Percentiles rank a stretch among this genome's conserved stretches.
phyloP scores from a whole-genome alignment of 2,329 filamentous ascomycete genomes.

The Sordariomycetes sp. region DNA sequence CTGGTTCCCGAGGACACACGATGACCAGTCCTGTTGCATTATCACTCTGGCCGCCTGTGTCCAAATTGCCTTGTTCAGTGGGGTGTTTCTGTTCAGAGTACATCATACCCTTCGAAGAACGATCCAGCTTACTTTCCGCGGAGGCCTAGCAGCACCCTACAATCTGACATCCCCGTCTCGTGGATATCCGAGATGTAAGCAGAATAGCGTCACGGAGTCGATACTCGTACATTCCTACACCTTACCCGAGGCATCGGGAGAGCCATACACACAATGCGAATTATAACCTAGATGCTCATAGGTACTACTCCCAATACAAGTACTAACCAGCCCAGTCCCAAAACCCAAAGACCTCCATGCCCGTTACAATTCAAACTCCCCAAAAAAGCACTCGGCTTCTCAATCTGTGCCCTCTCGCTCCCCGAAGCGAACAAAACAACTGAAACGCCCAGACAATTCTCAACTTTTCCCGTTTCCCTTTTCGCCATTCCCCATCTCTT shows the following conservation, averaged over 20 bases:
- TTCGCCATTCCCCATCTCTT: not conserved
- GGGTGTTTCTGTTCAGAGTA: no score
- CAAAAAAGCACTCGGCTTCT: not conserved
- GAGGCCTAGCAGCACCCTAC: no score
- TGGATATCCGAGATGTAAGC: no score
- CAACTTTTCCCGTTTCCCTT: not conserved
- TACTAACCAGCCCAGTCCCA: not conserved
- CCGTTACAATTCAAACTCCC: not conserved
- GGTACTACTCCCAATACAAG: not conserved
- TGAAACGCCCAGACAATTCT: not conserved
- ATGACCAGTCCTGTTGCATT: no score
- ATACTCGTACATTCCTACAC: no score
- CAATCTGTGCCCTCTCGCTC: not conserved
- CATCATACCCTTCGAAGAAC: no score
- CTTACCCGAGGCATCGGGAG: not conserved
- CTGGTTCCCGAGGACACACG: no score
- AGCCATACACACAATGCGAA: not conserved
- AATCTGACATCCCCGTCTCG: no score
- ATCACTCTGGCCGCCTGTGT: no score
- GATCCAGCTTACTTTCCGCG: no score
- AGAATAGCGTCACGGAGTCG: no score
- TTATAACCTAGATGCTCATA: not conserved
- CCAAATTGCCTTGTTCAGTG: no score
- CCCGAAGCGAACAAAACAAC: not conserved
- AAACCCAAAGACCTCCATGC: not conserved